Percentiles rank a stretch among this genome's conserved stretches.
These are phyloP conservation scores for Chondrus crispus DNA, from an alignment of 23 red algal genomes.

Conservation along the genomic window DNA sequence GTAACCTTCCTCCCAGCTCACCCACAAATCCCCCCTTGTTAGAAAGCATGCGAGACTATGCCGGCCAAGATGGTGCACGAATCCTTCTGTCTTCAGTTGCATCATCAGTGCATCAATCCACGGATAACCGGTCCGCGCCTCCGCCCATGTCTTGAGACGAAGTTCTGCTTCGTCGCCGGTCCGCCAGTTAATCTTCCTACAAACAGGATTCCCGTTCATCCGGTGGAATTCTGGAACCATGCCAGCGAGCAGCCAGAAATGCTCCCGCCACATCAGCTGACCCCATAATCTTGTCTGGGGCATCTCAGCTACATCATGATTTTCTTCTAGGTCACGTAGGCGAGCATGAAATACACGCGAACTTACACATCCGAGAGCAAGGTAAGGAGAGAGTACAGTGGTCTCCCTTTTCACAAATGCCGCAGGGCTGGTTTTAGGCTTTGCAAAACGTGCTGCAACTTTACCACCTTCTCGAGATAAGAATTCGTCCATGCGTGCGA, in stretches of 20 bases:
- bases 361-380: slow-evolving; percentile 79
- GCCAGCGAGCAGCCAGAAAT: slow-evolving; percentile 72
- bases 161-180: slow-evolving; percentile 23
- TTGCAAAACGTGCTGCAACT: slow-evolving; percentile 59
- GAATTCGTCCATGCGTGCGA: slow-evolving; percentile 56
- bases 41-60: slow-evolving; percentile 97
- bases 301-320: slow-evolving; percentile 2
- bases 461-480: slow-evolving; percentile 28
- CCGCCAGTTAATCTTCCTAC: slow-evolving; percentile 86
- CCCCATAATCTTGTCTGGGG: slow-evolving; percentile 72
- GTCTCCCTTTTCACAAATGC: slow-evolving; percentile 62
- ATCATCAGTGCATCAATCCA: slow-evolving; percentile 96
- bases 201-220: slow-evolving; percentile 88
- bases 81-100: slow-evolving; percentile 84
- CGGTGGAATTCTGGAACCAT: slow-evolving; percentile 65
- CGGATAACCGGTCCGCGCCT: slow-evolving; percentile 86
- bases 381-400: slow-evolving; percentile 83
- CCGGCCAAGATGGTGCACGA: slow-evolving; percentile 93
- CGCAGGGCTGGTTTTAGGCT: slow-evolving; percentile 80
- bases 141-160: slow-evolving; percentile 60
- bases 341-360: slow-evolving; percentile 41
- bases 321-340: slow-evolving; percentile 43
- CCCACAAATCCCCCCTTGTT: slow-evolving; percentile 94
- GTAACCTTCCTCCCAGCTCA: slow-evolving; percentile 84
- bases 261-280: slow-evolving; percentile 91